Conservation (phyloP, 2,329 filamentous ascomycete species). For the Akanthomyces muscarius region DNA sequence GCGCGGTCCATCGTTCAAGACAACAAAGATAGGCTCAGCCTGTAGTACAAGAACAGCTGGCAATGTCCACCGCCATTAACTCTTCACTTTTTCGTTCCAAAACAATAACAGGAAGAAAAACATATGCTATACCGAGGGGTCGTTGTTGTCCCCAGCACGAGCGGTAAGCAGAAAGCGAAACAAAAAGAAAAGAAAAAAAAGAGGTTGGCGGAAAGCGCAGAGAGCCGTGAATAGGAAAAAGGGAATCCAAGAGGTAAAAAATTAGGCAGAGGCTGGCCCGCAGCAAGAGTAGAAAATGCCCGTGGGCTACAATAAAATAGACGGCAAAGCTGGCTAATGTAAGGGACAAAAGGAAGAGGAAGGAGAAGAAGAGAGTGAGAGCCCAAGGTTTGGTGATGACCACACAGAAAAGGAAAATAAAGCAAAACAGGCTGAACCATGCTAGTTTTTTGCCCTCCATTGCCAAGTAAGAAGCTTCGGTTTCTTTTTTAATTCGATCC, state of each 20-base stretch:
- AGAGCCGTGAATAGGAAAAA: slow-evolving; percentile 11
- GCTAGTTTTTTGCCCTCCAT: slow-evolving; percentile 1
- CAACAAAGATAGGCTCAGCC: not conserved
- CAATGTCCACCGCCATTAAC: not conserved
- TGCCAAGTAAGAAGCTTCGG: slow-evolving; percentile 2
- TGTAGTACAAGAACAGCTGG: not conserved
- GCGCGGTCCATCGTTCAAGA: not conserved
- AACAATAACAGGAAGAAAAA: not conserved
- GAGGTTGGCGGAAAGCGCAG: not conserved
- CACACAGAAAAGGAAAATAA: slow-evolving; percentile 16
- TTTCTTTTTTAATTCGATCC: not conserved
- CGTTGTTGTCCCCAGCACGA: not conserved
- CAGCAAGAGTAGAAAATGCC: not conserved
- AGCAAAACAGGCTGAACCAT: slow-evolving; percentile 11
- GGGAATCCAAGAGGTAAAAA: slow-evolving; percentile 12
- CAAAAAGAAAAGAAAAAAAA: not conserved
- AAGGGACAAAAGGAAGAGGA: slow-evolving; percentile 1
- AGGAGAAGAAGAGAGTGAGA: slow-evolving; percentile 12
- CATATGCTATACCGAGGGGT: not conserved
- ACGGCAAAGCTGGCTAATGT: slow-evolving; percentile 7
- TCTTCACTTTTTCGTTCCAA: not conserved
- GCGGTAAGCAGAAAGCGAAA: slow-evolving; percentile 9
- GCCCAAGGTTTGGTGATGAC: slow-evolving; percentile 11
- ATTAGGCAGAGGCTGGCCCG: slow-evolving; percentile 15
- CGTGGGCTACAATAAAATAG: slow-evolving; percentile 1